Evolutionary conservation across 768 basidiomycete genomes (phyloP).

Genomic region (Megacollybia marginata): DNA sequence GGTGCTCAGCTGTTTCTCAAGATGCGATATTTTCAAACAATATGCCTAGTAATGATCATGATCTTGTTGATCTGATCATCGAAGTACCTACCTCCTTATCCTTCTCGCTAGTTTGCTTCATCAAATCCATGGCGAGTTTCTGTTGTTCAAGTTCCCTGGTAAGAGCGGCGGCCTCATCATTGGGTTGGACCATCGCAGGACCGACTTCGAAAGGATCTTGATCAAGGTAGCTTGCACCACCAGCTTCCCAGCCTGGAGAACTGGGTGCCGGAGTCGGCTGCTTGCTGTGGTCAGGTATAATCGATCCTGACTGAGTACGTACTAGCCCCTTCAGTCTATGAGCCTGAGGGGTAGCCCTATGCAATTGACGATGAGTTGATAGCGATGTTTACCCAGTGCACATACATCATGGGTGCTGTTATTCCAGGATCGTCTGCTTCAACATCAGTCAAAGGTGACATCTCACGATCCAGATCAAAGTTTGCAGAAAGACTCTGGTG

Average conservation of each 20-base stretch:
- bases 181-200: no score
- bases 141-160: no score
- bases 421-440: background rate
- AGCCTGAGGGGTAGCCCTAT: background rate
- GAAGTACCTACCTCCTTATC: no score
- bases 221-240: no score
- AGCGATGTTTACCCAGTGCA: background rate
- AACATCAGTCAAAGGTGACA: background rate
- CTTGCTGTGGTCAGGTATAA: slow-evolving; percentile 38
- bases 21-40: no score
- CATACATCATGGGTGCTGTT: background rate
- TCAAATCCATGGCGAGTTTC: no score
- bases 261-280: slow-evolving; percentile 46
- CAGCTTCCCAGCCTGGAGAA: slow-evolving; percentile 11
- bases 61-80: no score
- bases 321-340: slow-evolving; percentile 10
- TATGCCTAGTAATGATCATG: no score
- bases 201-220: no score
- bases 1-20: no score
- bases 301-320: slow-evolving; percentile 40
- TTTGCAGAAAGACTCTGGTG: background rate
- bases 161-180: no score
- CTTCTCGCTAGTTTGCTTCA: no score
- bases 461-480: background rate
- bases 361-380: background rate